A percentile compares a stretch with the other conserved stretches of the same genome.
Evolutionary conservation across 2,329 filamentous ascomycete species (phyloP).

Genomic region (Pleoardoris graminearum): DNA sequence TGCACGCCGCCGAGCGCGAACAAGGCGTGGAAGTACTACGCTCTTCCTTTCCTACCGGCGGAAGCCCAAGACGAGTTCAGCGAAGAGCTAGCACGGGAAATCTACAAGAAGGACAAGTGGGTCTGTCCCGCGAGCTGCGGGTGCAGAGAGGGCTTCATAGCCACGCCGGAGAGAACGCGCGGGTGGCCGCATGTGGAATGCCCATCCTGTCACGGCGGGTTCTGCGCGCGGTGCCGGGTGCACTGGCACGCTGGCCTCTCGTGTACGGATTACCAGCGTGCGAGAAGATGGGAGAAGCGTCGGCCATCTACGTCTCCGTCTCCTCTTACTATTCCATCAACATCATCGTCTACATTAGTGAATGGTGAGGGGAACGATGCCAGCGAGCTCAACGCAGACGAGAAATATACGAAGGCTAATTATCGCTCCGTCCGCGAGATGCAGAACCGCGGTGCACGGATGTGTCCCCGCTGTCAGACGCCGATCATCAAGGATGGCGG

Average conservation of each 20-base stretch:
- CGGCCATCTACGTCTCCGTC: background rate
- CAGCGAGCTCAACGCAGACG: background rate
- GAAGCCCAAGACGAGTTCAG: background rate
- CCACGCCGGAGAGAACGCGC: background rate
- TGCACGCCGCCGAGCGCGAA: background rate
- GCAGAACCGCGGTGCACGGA: background rate
- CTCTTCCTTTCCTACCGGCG: background rate
- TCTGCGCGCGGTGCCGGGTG: background rate
- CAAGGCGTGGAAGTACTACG: background rate
- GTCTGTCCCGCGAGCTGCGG: background rate
- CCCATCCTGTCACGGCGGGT: background rate
- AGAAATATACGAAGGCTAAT: background rate
- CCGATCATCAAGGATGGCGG: constrained; percentile 3
- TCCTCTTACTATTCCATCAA: background rate
- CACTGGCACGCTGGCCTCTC: background rate
- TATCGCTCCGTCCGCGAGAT: background rate
- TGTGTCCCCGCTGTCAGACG: background rate
- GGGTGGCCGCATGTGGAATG: constrained; percentile 1
- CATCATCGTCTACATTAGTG: background rate
- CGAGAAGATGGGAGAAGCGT: background rate
- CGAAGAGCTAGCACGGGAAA: background rate
- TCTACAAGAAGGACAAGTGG: background rate
- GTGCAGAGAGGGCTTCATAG: background rate
- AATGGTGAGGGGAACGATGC: background rate
- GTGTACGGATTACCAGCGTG: constrained; percentile 2